A percentile compares a stretch with the other conserved stretches of the same genome.
phyloP scores from a whole-genome alignment of 2,329 filamentous ascomycete species.

The Ophiostoma himal-ulmi region DNA sequence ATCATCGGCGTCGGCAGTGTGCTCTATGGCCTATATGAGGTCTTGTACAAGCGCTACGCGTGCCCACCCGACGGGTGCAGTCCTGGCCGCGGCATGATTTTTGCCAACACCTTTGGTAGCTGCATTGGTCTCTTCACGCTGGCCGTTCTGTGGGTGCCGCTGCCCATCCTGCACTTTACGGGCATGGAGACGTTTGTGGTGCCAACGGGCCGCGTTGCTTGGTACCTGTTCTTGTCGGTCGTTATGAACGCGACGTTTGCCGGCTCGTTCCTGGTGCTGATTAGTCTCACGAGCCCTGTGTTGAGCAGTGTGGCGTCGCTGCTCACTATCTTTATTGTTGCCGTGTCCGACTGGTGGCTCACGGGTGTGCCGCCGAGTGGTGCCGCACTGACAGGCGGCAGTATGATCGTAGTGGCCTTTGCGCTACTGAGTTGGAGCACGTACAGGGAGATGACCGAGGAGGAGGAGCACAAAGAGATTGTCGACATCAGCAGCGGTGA shows the following conservation, averaged over 20 bases:
- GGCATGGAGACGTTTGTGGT: conserved; percentile 79
- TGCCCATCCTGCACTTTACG: conserved; percentile 74
- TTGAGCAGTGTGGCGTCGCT: conserved; percentile 87
- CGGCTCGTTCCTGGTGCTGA: conserved; percentile 86
- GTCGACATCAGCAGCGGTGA: conserved; percentile 27
- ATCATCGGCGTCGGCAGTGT: conserved; percentile 88
- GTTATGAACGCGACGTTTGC: conserved; percentile 87
- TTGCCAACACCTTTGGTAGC: conserved; percentile 87
- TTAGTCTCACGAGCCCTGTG: conserved; percentile 87
- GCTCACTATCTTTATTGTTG: conserved; percentile 94
- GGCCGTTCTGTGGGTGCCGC: conserved; percentile 80
- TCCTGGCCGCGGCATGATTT: conserved; percentile 85
- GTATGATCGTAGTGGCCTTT: conserved; percentile 84
- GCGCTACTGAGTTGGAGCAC: conserved; percentile 84
- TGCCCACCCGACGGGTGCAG: conserved; percentile 87
- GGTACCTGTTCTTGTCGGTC: conserved; percentile 74
- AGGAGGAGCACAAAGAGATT: conserved; percentile 57
- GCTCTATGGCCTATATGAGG: conserved; percentile 94
- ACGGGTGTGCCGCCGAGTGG: conserved; percentile 69
- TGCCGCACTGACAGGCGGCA: conserved; percentile 73
- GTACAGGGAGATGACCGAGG: conserved; percentile 86
- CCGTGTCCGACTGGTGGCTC: conserved; percentile 80
- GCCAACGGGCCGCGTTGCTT: conserved; percentile 69
- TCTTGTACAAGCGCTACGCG: conserved; percentile 87
- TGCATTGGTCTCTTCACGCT: conserved; percentile 84